Base-by-base conservation (phyloP, 2,329 filamentous ascomycete genomes). In the Cadophora luteo-olivacea region DNA sequence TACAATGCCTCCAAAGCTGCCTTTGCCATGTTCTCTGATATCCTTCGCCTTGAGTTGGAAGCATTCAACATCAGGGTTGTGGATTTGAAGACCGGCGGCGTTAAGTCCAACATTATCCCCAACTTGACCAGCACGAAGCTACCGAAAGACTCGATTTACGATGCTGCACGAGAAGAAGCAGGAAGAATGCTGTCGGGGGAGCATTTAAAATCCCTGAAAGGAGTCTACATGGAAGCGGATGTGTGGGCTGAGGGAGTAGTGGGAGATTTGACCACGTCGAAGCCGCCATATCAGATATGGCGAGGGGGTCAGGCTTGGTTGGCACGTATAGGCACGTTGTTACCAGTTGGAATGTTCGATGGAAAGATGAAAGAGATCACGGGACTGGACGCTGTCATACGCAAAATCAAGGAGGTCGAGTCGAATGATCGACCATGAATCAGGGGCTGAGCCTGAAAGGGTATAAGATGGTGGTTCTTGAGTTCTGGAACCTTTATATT, bases 1-100 rank as follows among this genome's bases (percentile, higher is more conserved):
- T 75, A 76, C 32, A 70, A 66, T 22, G 72, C 72, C 8, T 70
- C 69, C 3, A 75, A 74, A 67, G 70, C 71, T 4, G 71, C 74
- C 3, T 60, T 71, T 16, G 69, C 69, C 0, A 71, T 70, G 54
- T 69, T 74, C 36, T 72, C 72, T 3, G 70, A 75, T n/a, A 64
- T 55, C 6, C 58, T 71, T 22, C 65, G 72, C 1, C 49, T 73
- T 9, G 73, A 75, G 52, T 41, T 76, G 19, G 60, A 62, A 22
- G 67, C 70, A 0, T 73, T 75, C 51, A 65, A 68, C 22, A 67
- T 76, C 51, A 70, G 16, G n/a, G 72, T 76, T 38, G 61, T 76
- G 16, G 68, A 72, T 51, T 38, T 75, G 8, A 72, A 71, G 45
- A 75, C 72, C 8, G 73, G 70, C 7, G 52, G 41, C 22, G 60